Base-by-base conservation (phyloP, 2,329 filamentous ascomycete species). In the Reticulascus tulasneorum region DNA sequence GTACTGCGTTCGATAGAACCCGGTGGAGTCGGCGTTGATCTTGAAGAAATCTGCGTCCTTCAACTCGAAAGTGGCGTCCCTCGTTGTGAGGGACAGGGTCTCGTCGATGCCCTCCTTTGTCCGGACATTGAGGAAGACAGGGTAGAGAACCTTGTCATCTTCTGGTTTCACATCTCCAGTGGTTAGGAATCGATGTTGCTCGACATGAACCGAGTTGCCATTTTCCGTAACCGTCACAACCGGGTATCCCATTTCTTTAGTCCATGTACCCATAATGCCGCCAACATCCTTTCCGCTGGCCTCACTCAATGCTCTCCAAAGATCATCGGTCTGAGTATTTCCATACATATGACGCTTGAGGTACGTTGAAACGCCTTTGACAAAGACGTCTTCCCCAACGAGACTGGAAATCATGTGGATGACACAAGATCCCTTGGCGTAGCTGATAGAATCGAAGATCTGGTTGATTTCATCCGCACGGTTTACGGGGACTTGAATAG, bases 361-460 rank as follows among this genome's bases (percentile, higher is more conserved):
- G 59, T 97, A 97, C 37, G 79, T 77, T 33, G 89, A 80, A 35
- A 97, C 84, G 55, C 91, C 91, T 59, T 96, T 86, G 57, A 97
- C 79, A 73, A 97, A 97, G 13, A 79, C 73, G 27, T 96, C 88
- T 60, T 97, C 91, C 33, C 91, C 91, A 17, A 97, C 72, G 54
- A 94, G 94, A 48, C 89, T 94, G 15, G 91, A 95, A 48, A 97
- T 90, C 91, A 97, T 97, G 56, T 91, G 86, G 43, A 97, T 74
- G 22, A 97, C 90, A 51, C 89, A 94, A 9, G 90, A 96, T 13
- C 91, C 91, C 69, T 97, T 97, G 37, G 88, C 90, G 66, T 97
- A 97, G 2, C 91, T 96, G 48, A 97, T 97, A 45, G 89, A 87
- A 58, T 97, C 91, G 52, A 97, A 97, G 50, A 97, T 97, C 66